Evolutionary conservation across 2,329 filamentous ascomycete genomes (phyloP).

Genomic region (Phymatotrichopsis omnivora): DNA sequence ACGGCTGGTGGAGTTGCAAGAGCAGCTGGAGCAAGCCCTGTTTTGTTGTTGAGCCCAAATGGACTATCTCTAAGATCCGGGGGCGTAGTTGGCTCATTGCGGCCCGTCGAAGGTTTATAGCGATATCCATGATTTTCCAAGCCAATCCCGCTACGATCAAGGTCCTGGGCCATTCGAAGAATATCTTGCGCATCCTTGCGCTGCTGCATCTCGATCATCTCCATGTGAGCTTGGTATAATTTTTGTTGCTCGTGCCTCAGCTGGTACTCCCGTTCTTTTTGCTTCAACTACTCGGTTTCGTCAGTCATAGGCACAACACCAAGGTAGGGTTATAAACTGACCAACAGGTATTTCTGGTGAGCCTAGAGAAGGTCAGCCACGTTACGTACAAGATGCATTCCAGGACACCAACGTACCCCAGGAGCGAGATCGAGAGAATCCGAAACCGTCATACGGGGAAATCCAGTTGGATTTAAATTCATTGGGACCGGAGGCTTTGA

Average conservation of each 20-base stretch:
- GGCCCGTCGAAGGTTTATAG: conserved; percentile 57
- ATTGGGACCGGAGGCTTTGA: conserved; percentile 36
- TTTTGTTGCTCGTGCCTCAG: conserved; percentile 79
- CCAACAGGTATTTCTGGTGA: conserved; percentile 18
- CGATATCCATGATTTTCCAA: conserved; percentile 44
- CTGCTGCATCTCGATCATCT: conserved; percentile 75
- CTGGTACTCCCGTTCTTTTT: conserved; percentile 89
- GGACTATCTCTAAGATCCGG: conserved; percentile 73
- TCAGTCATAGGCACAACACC: conserved; percentile 16
- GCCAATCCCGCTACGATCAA: conserved; percentile 43
- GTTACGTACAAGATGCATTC: not conserved
- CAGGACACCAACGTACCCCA: conserved; percentile 1
- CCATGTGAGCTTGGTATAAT: conserved; percentile 85
- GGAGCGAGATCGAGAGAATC: conserved; percentile 43
- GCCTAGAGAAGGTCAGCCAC: conserved; percentile 13
- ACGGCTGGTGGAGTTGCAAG: conserved; percentile 67
- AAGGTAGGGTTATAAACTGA: conserved; percentile 11
- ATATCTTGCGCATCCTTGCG: conserved; percentile 74
- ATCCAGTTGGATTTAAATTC: conserved; percentile 13
- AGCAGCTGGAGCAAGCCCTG: conserved; percentile 23
- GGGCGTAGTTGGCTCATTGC: conserved; percentile 78
- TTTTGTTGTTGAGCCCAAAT: conserved; percentile 28
- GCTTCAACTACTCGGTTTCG: conserved; percentile 66
- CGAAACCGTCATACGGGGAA: conserved; percentile 38
- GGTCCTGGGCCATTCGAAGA: conserved; percentile 71